Conservation (phyloP, 2,329 filamentous ascomycete species). For the Botryotinia convoluta region DNA sequence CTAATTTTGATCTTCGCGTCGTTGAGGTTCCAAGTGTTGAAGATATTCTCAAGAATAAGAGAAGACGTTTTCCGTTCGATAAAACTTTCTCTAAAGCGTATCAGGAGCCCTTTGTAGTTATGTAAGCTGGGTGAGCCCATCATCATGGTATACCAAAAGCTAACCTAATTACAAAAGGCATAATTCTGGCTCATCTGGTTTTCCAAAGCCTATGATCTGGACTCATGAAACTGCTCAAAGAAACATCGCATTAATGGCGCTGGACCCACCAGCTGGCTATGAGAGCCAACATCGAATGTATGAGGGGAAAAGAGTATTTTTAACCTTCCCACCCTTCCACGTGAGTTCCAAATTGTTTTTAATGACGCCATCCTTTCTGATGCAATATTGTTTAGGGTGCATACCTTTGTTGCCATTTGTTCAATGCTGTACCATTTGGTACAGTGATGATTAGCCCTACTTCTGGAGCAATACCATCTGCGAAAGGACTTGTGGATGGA, state of each 20-base stretch:
- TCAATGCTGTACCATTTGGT: not conserved
- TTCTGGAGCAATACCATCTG: constrained; percentile 6
- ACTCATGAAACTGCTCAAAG: not conserved
- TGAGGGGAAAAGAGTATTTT: not conserved
- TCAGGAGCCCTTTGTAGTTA: not conserved
- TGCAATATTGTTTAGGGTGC: not conserved
- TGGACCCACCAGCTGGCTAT: not conserved
- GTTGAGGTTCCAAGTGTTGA: not conserved
- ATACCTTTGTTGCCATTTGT: not conserved
- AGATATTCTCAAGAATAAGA: not conserved
- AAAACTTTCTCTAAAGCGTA: not conserved
- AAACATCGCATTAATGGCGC: not conserved
- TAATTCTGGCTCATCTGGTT: not conserved
- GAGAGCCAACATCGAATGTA: not conserved
- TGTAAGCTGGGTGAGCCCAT: not conserved
- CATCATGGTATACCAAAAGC: not conserved
- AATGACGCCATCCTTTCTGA: not conserved
- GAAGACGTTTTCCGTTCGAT: not conserved
- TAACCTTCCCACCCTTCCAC: constrained; percentile 7
- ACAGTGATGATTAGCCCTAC: constrained; percentile 4
- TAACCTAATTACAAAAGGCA: not conserved
- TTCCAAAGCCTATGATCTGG: not conserved
- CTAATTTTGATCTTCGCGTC: not conserved
- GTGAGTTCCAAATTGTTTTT: not conserved
- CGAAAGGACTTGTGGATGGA: not conserved